These are phyloP conservation scores for Phlyctochytrium arcticum DNA, from an alignment of 192 early-diverging fungal species.

Conservation along the genomic window DNA sequence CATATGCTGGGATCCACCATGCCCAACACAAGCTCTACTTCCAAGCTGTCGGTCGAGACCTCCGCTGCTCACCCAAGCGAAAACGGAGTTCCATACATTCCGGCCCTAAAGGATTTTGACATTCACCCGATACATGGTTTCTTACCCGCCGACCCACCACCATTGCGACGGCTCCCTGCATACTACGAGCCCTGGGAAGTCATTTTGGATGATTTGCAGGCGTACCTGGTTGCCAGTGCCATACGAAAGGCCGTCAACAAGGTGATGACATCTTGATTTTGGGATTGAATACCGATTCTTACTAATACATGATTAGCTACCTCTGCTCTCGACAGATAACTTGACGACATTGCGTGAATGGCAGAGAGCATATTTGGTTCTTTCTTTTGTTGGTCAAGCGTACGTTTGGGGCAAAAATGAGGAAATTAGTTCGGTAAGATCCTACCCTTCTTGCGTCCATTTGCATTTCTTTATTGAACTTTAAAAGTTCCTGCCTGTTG, in stretches of 20 bases:
- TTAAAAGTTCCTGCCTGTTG: slow-evolving; percentile 60
- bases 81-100: slow-evolving; percentile 8
- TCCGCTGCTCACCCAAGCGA: no score
- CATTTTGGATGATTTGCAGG: slow-evolving; percentile 72
- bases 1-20: no score
- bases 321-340: slow-evolving; percentile 59
- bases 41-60: no score
- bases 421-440: slow-evolving; percentile 55
- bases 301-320: slow-evolving; percentile 54
- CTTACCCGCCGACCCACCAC: slow-evolving; percentile 68
- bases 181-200: slow-evolving; percentile 88
- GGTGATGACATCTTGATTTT: neutral
- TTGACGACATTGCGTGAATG: slow-evolving; percentile 67
- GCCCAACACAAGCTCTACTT: no score
- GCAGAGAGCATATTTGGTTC: slow-evolving; percentile 79
- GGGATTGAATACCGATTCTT: neutral
- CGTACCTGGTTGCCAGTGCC: slow-evolving; percentile 52
- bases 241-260: slow-evolving; percentile 25
- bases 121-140: slow-evolving; percentile 82
- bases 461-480: neutral
- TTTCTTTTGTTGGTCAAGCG: slow-evolving; percentile 85
- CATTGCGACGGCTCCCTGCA: slow-evolving; percentile 65
- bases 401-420: slow-evolving; percentile 90
- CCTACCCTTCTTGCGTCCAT: neutral
- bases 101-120: slow-evolving; percentile 43